Percentiles rank a stretch among this genome's conserved stretches.
phyloP scores from a whole-genome alignment of 2,329 filamentous ascomycete genomes.

The Mycosphaerella sp. region DNA sequence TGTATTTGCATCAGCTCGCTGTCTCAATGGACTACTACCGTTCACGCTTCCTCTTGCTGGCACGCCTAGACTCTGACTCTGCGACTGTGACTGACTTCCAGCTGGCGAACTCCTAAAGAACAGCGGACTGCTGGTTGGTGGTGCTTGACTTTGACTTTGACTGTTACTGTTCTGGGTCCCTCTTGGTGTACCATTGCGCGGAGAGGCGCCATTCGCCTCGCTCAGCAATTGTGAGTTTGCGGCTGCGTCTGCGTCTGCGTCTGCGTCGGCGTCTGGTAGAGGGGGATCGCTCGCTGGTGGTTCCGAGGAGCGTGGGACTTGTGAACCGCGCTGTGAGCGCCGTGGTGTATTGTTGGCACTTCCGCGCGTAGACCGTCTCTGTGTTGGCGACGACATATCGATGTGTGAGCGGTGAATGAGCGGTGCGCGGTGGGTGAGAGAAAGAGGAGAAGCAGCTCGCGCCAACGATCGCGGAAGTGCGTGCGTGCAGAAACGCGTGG shows the following conservation, averaged over 20 bases:
- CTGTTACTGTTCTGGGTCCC: conserved; percentile 19
- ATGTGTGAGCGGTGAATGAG: conserved; percentile 13
- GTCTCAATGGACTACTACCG: conserved; percentile 45
- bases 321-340: conserved; percentile 50
- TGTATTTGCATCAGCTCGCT: conserved; percentile 23
- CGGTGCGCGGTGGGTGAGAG: not conserved
- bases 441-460: conserved; percentile 1
- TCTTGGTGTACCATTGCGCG: conserved; percentile 18
- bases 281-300: conserved; percentile 38
- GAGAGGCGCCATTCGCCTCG: conserved; percentile 36
- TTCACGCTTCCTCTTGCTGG: conserved; percentile 39
- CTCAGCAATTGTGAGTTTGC: conserved; percentile 39
- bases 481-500: not conserved
- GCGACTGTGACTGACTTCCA: conserved; percentile 34
- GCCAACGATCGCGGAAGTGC: not conserved
- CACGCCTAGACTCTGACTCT: conserved; percentile 26
- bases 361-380: conserved; percentile 50
- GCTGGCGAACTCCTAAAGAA: conserved; percentile 64
- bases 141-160: conserved; percentile 26
- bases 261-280: conserved; percentile 23
- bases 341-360: conserved; percentile 42
- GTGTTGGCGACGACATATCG: conserved; percentile 58
- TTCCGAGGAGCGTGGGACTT: conserved; percentile 40
- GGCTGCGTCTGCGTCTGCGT: conserved; percentile 7
- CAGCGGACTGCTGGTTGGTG: conserved; percentile 65